Evolutionary conservation across 1,284 basidiomycete species (phyloP), one percentile per base, ranked within the genome.

Genomic region (Cutaneotrichosporon sp.): DNA sequence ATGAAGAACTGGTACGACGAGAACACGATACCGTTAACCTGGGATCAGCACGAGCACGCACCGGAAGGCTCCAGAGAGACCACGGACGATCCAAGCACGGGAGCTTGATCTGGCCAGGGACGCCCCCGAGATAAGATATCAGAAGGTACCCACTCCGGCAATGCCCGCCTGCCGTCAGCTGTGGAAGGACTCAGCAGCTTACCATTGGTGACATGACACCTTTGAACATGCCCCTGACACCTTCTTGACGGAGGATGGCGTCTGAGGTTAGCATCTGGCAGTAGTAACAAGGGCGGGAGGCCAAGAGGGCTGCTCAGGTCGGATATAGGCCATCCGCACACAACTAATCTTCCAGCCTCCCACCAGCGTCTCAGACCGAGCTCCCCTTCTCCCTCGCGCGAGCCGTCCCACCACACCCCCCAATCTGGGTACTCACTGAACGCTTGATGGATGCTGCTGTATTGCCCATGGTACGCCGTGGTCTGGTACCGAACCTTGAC

Each of bases 11-110:
- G 74, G 60, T 80, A 80, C 5, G 75, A 76, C 1, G 76, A 73
- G 68, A 80, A 80, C 55, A 80, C 72, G 10, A 79, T 66, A 27
- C 79, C 79, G 69, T 80, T 80, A 56, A 79, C 76, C 79, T 79
- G 62, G 6, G 10, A 27, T 46, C 20, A 59, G 60, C 20, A 5
- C 25, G 10, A 24, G 22, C 13, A 4, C 36, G 29, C 29, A 9
- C 16, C 13, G 34, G 34, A 36, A 13, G 10, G 20, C 20, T 8
- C 38, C n/a, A 45, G 13, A 20, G n/a, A 22, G 43, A 22, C 20
- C 43, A 13, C 14, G 34, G 34, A 9, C 5, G 10, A 16, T 36
- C 16, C n/a, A 20, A 24, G 22, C 16, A 25, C 11, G 45, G 45
- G 25, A 46, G 45, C 45, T 46, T 11, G 10, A 46, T 46, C 22